Evolutionary conservation across 2,329 filamentous ascomycete genomes (phyloP), one percentile per base, ranked within the genome.

Genomic region (Verticillium dahliae): DNA sequence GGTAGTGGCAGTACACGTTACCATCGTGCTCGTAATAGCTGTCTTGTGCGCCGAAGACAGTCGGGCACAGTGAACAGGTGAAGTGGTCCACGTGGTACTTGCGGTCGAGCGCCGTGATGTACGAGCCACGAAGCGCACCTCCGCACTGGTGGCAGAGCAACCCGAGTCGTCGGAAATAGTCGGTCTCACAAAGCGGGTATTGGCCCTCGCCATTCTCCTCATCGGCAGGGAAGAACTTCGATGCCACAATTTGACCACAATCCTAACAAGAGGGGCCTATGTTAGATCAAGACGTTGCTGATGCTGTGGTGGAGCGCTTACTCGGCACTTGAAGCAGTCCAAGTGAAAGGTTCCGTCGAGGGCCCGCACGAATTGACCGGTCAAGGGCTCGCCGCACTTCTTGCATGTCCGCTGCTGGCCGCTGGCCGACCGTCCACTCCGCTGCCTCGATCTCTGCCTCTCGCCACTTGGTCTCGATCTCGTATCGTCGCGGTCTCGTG

Each of bases 11-110:
- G 75, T 97, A 99, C 33, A 99, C 95, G 69, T 91, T 90, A 66
- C 92, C 90, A 70, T 97, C 93, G 71, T 99, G 95, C 75, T 99
- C 95, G 76, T 99, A 99, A 75, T 99, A 99, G 74, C 93, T 97
- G 79, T 99, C 95, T 71, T 96, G 92, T 6, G 95, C 95, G 59
- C 95, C 95, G 72, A 99, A 99, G n/a, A 98, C 90, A 1, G 95
- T 98, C 4, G 93, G 90, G 73, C 95, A 99, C 37, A 97, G 87
- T 11, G 93, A 98, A 77, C 95, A 99, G 41, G 95, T 99, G 72
- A 99, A 99, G 77, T 99, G 95, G 74, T 98, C 94, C 67, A 99
- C 96, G 76, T 97, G 95, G 75, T 99, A 99, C 79, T 99, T 99
- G 70, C 92, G 91, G 68, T 99, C 95, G 60, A 99, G 84, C 3